A percentile compares a stretch with the other conserved stretches of the same genome.
These are phyloP conservation scores for Penicillium sp. DNA, from an alignment of 2,329 filamentous ascomycete genomes.

Conservation along the genomic window DNA sequence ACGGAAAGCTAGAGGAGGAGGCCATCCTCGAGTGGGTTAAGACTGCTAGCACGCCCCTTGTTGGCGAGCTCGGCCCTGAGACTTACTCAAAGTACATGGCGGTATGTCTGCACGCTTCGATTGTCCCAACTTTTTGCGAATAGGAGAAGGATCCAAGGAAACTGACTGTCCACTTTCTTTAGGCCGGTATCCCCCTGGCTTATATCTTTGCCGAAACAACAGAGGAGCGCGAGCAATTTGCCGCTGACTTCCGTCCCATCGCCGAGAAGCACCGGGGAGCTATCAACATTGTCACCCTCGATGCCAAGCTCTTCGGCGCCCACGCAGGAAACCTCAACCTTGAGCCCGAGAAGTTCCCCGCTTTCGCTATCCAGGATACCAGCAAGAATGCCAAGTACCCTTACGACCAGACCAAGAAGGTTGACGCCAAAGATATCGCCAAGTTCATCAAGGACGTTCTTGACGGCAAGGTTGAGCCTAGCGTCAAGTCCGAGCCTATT, in stretches of 20 bases:
- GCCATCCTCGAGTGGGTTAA: slow-evolving; percentile 80
- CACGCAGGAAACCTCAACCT: slow-evolving; percentile 97
- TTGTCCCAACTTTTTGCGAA: not conserved
- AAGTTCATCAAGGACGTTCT: slow-evolving; percentile 82
- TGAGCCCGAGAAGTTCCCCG: slow-evolving; percentile 88
- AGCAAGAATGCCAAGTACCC: slow-evolving; percentile 97
- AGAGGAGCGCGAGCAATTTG: slow-evolving; percentile 80
- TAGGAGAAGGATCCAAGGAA: not conserved
- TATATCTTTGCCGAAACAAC: slow-evolving; percentile 95
- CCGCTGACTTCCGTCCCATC: slow-evolving; percentile 73
- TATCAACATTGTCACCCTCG: slow-evolving; percentile 97
- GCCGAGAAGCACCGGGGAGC: slow-evolving; percentile 89
- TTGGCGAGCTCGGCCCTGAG: slow-evolving; percentile 94
- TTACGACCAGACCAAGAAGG: slow-evolving; percentile 76
- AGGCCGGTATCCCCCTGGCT: slow-evolving; percentile 82
- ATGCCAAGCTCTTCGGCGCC: slow-evolving; percentile 88
- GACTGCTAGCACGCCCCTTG: slow-evolving; percentile 77
- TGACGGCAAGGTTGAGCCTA: slow-evolving; percentile 84
- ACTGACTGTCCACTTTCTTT: not conserved
- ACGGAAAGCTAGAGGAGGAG: slow-evolving; percentile 75
- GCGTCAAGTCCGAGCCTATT: slow-evolving; percentile 97
- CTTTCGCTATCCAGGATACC: slow-evolving; percentile 95
- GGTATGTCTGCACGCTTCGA: slow-evolving; percentile 41
- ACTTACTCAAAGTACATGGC: slow-evolving; percentile 96
- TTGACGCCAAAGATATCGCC: slow-evolving; percentile 69